These are phyloP conservation scores for Ministeria vibrans DNA, from an alignment of 78 protist genomes.

Conservation along the genomic window DNA sequence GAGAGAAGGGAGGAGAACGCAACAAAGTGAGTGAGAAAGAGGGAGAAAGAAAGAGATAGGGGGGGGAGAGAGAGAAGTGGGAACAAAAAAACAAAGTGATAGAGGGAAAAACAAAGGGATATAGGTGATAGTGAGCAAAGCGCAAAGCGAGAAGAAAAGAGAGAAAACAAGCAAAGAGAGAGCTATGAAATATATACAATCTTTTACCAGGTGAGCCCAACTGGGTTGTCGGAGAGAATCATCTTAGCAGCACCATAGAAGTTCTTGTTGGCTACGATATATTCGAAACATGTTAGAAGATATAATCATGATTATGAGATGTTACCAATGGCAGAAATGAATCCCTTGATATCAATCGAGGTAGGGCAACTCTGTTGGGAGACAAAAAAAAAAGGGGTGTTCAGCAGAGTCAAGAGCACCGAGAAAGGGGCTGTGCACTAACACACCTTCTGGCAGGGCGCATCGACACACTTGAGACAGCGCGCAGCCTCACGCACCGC, in stretches of 20 bases:
- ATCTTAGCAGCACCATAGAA: slow-evolving; percentile 87
- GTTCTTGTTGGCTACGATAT: slow-evolving; percentile 31
- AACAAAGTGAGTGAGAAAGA: too few species aligned
- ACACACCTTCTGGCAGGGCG: slow-evolving; percentile 92
- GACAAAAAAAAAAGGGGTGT: too few species aligned
- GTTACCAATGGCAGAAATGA: slow-evolving; percentile 72
- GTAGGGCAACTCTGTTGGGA: slow-evolving; percentile 92
- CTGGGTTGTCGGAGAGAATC: slow-evolving; percentile 87
- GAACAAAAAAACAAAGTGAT: too few species aligned
- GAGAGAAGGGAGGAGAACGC: too few species aligned
- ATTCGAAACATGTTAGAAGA: too few species aligned
- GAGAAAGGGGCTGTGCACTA: too few species aligned
- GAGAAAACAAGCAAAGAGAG: not conserved
- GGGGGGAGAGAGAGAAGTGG: too few species aligned
- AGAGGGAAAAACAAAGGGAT: too few species aligned
- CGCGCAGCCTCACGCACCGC: slow-evolving; percentile 66
- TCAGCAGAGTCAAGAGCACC: too few species aligned
- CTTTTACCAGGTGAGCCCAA: slow-evolving; percentile 73
- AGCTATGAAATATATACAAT: not conserved
- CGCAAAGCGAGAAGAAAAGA: too few species aligned
- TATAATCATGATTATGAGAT: not conserved
- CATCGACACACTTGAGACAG: slow-evolving; percentile 90
- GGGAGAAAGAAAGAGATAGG: too few species aligned
- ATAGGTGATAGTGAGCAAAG: too few species aligned
- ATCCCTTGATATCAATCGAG: slow-evolving; percentile 76